Evolutionary conservation across 148 eudicot species (phyloP), one percentile per base, ranked within the genome.

Genomic region (Chenopodium quinoa): DNA sequence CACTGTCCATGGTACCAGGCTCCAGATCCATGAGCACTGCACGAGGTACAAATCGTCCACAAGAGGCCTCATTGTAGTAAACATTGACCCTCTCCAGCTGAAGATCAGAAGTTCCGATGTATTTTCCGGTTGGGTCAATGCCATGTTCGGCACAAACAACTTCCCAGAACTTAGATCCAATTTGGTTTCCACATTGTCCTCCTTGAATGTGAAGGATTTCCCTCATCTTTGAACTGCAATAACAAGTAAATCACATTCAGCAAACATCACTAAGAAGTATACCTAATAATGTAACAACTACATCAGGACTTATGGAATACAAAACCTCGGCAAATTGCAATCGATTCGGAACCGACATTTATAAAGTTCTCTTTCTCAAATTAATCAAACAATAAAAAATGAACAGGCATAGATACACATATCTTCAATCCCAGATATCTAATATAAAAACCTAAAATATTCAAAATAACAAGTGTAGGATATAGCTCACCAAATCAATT

Each of bases 11-110:
- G 20, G 88, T 86, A 83, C 88, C 88, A 37, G 88, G 88, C 74
- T 86, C 88, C 14, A 86, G 84, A 86, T 86, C 88, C 88, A 86
- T 86, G 22, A 86, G 84, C 79, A 86, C 88, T 9, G 86, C 88
- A 81, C 86, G 88, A 25, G 88, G 88, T 9, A 86, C 88, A 27
- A 73, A 86, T 14, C 88, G 72, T 11, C 88, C 88, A 69, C 88
- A 86, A 16, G 88, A 86, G 34, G 88, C 88, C 75, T 86, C 88
- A 25, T 86, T 86, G 76, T 86, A 86, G 72, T 86, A 83, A 17
- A 86, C 88, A 80, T 86, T 86, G 31, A 86, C 86, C n/a, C 86
- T 72, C 73, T 86, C 88, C 1, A 86, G 77, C 25, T 86, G 88
- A 9, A 86, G 86, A 73, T 86, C 88, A 25, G 86, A 80, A 29